Base-by-base conservation (phyloP, 345 rosid species). In the Bruguiera gymnorhiza region DNA sequence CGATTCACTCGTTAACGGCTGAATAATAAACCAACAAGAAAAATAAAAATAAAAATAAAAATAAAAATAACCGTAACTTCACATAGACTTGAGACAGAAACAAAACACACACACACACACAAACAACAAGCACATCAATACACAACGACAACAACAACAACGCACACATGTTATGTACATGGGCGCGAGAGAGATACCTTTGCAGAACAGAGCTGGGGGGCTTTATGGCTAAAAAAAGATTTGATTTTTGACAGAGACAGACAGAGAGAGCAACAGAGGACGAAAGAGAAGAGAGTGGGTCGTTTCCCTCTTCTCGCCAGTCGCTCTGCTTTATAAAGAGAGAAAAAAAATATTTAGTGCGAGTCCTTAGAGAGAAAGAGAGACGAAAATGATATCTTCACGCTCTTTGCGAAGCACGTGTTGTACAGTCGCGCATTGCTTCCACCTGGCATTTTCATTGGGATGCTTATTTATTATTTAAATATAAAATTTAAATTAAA, bases 221-320 rank as follows among this genome's bases (percentile, higher is more conserved):
- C 64, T 71, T 80, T 82, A 78, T 75, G 80, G 78, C 76, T 9
- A 39, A 51, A 43, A 66, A 66, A 57, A 58, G 55, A 70, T 51
- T 59, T 39, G 34, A 24, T 32, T 67, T 60, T 69, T 68, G 50
- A 43, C 24, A 57, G 3, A 71, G 67, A 56, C 63, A 51, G 24
- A 48, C 8, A 31, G 54, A 15, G 23, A 18, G 58, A 23, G 52
- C 43, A 23, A 23, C 16, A 10, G 19, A 29, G 32, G 9, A 0
- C 19, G 31, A 60, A 11, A 23, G 56, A 5, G 23, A 53, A 48
- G 34, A 59, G 51, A 51, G 58, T 20, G 21, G 54, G 59, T 21
- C 8, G 19, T 5, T n/a, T 39, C 43, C 20, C 58, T 43, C 23
- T 20, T 48, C 34, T 24, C 32, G 36, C 67, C 21, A 50, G 65